Evolutionary conservation across 495 filamentous ascomycete species (phyloP), one percentile per base, ranked within the genome.

Genomic region (Penicillium robsamsonii): DNA sequence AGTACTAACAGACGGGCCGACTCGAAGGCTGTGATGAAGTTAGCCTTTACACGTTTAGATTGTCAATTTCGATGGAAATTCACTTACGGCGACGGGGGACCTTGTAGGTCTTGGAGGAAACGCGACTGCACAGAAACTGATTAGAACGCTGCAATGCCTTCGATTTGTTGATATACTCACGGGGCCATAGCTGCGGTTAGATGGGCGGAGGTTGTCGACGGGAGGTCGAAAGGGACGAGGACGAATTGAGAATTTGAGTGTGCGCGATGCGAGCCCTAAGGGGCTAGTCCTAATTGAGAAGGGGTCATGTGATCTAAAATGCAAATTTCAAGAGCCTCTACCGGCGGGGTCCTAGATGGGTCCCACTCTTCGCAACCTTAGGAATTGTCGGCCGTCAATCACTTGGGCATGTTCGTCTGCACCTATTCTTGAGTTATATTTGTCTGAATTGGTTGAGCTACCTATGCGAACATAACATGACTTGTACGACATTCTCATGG

Each of bases 91-190:
- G 83, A 74, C 84, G 81, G 68, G 91, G 87, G 81, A 96, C 89
- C 86, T 95, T 96, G 78, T 95, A 93, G 84, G 94, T 97, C 90
- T 98, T 98, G 75, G 89, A 92, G 83, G 96, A 97, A 59, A 84
- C 84, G 58, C 82, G 81, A 63, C 78, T 79, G 63, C 52, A 58
- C 43, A 42, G 47, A 58, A 53, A 58, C 55, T 17, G 45, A 63
- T 77, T 69, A 79, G 75, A 73, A 54, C 47, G 12, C 57, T 67
- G 61, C 61, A 52, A 66, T 35, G 35, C 30, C 38, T 55, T 52
- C 45, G 24, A 49, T 17, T 38, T 25, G 29, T 24, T 42, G 42
- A 22, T 37, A 69, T 68, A 81, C 75, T 78, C 73, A 78, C 75
- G 75, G 80, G 62, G 80, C 80, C 80, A 82, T 83, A 63, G 69